phyloP scores from a whole-genome alignment of 1,284 basidiomycete species.

The Malassezia cuniculi region DNA sequence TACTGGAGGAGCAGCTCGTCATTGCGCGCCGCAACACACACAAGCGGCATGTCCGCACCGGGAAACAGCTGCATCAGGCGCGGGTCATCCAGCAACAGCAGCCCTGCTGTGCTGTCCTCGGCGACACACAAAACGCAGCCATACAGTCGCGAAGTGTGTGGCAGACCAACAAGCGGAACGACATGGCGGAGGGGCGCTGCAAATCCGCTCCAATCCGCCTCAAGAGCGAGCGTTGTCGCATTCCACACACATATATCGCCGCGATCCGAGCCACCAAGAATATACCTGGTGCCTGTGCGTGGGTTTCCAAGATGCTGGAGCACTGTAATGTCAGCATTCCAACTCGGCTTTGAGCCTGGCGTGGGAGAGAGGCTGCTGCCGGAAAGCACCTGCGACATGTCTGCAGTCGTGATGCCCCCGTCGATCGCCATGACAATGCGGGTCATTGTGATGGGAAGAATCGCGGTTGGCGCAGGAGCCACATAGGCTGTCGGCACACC shows the following conservation, averaged over 20 bases:
- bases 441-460: slow-evolving; percentile 1
- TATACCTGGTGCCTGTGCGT: slow-evolving; percentile 12
- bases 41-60: slow-evolving; percentile 53
- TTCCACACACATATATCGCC: slow-evolving; percentile 49
- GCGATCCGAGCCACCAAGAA: slow-evolving; percentile 11
- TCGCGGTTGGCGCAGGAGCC: no score
- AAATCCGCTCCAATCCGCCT: slow-evolving; percentile 60
- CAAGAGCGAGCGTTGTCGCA: slow-evolving; percentile 55
- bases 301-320: slow-evolving; percentile 12
- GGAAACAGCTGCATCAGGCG: slow-evolving; percentile 63
- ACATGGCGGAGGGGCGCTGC: slow-evolving; percentile 54
- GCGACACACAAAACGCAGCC: slow-evolving; percentile 65
- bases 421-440: slow-evolving; percentile 1
- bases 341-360: neutral
- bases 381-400: no score
- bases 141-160: slow-evolving; percentile 54
- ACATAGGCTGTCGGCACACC: no score
- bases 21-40: slow-evolving; percentile 56
- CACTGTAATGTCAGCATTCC: slow-evolving; percentile 3
- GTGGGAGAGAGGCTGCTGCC: neutral
- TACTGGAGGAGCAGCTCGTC: slow-evolving; percentile 63
- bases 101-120: slow-evolving; percentile 65
- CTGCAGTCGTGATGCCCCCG: no score
- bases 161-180: slow-evolving; percentile 50
- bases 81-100: slow-evolving; percentile 60